Evolutionary conservation across 1,284 basidiomycete genomes (phyloP), one percentile per base, ranked within the genome.

Genomic region (Meira miltonrushii): DNA sequence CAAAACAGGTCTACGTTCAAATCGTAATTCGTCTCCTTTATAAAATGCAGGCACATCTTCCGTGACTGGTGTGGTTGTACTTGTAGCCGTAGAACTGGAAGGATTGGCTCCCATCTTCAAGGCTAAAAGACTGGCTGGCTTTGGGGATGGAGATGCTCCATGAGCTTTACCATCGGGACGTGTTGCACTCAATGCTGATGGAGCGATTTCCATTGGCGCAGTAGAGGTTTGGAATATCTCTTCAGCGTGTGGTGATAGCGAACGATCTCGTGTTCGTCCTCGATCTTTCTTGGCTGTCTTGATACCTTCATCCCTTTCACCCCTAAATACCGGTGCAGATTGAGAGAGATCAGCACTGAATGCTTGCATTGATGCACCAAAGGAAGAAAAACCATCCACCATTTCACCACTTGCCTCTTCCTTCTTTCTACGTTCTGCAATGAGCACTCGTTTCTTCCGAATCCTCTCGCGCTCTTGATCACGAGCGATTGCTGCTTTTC

Each of bases 401-500:
- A 44, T 12, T 2, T 47, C 47, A 38, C 21, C 19, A 23, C 12
- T 50, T 8, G 39, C 39, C 11, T 33, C 13, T 19, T 19, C 40
- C 11, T 51, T 21, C 56, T 41, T 53, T 44, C 37, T 39, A 9
- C 21, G 21, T 33, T 58, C 56, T 54, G 40, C 49, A 15, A 49
- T 38, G 1, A 25, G 17, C 3, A n/a, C 33, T 5, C 50, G 21
- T 48, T 47, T 40, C 39, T 53, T 17, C 15, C 33, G 39, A 17
- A 37, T 28, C 48, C 51, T 48, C 17, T 46, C 38, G 2, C 57
- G 33, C 12, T 54, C 21, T 17, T 33, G 19, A 37, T 40, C 40
- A 13, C 50, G 28, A 23, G 37, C 12, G 6, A 66, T 60, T 4
- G 58, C 64, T 3, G 69, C 72, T 46, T 84, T 79, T 10, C 67